Percentiles rank a stretch among this genome's conserved stretches.
phyloP scores from a whole-genome alignment of 805 yeast genomes.

The Priceomyces fermenticarens region DNA sequence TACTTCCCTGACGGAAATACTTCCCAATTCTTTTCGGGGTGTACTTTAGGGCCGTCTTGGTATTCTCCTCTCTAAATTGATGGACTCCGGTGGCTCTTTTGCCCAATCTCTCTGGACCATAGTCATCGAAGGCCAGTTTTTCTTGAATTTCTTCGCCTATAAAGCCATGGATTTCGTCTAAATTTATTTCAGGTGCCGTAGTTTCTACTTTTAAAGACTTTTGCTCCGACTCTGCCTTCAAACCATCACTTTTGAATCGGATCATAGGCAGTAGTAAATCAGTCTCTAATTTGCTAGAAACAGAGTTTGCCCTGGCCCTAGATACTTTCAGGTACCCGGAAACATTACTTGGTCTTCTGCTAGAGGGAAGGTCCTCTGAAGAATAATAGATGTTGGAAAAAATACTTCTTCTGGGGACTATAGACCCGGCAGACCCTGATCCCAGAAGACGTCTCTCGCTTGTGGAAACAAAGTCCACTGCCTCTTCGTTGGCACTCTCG shows the following conservation, averaged over 20 bases:
- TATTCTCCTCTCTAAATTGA: constrained; percentile 23
- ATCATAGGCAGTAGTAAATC: constrained; percentile 28
- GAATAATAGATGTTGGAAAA: constrained; percentile 29
- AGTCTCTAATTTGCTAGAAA: constrained; percentile 15
- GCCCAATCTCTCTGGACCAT: constrained; percentile 4
- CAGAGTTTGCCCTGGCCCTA: constrained; percentile 6
- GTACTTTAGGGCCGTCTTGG: constrained; percentile 58
- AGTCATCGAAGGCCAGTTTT: constrained; percentile 19
- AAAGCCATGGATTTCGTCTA: constrained; percentile 84
- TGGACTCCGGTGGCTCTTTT: constrained; percentile 8
- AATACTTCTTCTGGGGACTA: constrained; percentile 19
- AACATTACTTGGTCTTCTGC: constrained; percentile 15
- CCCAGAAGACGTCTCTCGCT: constrained; percentile 12
- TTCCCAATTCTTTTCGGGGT: constrained; percentile 47
- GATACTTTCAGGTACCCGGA: constrained; percentile 10
- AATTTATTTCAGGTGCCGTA: constrained; percentile 45
- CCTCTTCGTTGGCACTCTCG: constrained; percentile 15
- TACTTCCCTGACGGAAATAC: too few relatives aligned
- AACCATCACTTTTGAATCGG: constrained; percentile 21
- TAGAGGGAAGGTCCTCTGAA: constrained; percentile 17
- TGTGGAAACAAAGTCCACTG: constrained; percentile 2
- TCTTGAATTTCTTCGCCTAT: constrained; percentile 59
- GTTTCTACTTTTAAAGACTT: constrained; percentile 18
- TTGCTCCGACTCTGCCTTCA: constrained; percentile 27
- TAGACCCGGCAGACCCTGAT: constrained; percentile 14